These are phyloP conservation scores for Lasiosphaeria ovina DNA, from an alignment of 495 filamentous ascomycete species.

Conservation along the genomic window DNA sequence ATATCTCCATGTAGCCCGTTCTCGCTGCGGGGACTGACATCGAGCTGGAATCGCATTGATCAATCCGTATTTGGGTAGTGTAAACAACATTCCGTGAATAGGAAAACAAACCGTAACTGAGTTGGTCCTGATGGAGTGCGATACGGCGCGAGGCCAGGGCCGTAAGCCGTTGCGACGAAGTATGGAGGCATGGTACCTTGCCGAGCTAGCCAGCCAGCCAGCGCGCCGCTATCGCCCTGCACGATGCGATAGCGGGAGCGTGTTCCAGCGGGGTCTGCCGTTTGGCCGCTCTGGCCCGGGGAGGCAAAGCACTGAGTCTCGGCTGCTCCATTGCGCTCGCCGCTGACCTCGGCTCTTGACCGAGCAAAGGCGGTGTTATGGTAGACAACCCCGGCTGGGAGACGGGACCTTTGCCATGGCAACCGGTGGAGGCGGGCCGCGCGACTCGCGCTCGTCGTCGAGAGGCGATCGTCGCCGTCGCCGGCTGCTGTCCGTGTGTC, in stretches of 20 bases:
- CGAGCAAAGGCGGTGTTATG: neutral
- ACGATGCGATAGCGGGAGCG: constrained; percentile 1
- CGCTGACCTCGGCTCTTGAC: constrained; percentile 1
- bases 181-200: neutral
- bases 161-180: too few relatives aligned
- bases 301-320: constrained; percentile 4
- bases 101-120: too few relatives aligned
- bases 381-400: neutral
- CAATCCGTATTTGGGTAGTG: too few relatives aligned
- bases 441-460: neutral
- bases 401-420: too few relatives aligned
- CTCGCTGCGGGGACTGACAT: neutral
- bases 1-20: neutral
- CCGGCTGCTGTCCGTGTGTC: constrained; percentile 2
- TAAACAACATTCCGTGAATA: too few relatives aligned
- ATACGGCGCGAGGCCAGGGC: too few relatives aligned
- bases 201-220: neutral
- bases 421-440: neutral
- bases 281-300: neutral
- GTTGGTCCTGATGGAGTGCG: too few relatives aligned
- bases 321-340: neutral
- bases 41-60: neutral
- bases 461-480: constrained; percentile 1
- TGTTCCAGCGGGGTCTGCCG: neutral
- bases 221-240: neutral